A percentile compares a stretch with the other conserved stretches of the same genome.
Conservation (phyloP, 2,329 filamentous ascomycete genomes). For the Fusarium sp. region DNA sequence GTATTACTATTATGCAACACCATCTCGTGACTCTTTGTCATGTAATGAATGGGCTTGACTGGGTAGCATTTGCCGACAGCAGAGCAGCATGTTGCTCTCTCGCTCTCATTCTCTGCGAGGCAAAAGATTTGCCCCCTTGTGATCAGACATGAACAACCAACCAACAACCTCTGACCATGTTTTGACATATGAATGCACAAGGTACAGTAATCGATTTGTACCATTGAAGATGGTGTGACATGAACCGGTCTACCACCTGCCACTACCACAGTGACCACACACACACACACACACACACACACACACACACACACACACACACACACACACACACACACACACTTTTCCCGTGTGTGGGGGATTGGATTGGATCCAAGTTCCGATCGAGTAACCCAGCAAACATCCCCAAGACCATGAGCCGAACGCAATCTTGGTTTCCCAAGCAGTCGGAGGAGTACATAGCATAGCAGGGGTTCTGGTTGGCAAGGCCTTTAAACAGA, state of each 20-base stretch:
- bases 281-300: neutral
- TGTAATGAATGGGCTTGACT: neutral
- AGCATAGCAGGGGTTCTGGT: conserved; percentile 30
- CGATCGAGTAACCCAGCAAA: conserved; percentile 33
- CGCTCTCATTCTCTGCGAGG: neutral
- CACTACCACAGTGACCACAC: conserved; percentile 12
- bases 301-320: neutral
- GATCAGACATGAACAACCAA: conserved; percentile 13
- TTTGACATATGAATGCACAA: neutral
- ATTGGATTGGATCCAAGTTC: conserved; percentile 19
- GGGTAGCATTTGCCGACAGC: conserved; percentile 14
- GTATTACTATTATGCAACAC: conserved; percentile 4
- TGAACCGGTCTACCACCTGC: conserved; percentile 21
- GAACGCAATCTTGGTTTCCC: conserved; percentile 40
- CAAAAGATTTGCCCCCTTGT: conserved; percentile 10
- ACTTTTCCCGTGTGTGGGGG: conserved; percentile 15
- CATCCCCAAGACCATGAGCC: conserved; percentile 31
- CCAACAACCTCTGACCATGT: neutral
- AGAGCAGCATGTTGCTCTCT: neutral
- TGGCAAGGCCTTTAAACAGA: conserved; percentile 25
- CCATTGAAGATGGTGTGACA: neutral
- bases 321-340: conserved; percentile 2
- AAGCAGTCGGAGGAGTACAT: conserved; percentile 34
- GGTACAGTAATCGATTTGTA: too few species aligned
- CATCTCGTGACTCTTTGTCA: conserved; percentile 10